Evolutionary conservation across 2,329 filamentous ascomycete species (phyloP), one percentile per base, ranked within the genome.

Genomic region (Ascochyta lentis): DNA sequence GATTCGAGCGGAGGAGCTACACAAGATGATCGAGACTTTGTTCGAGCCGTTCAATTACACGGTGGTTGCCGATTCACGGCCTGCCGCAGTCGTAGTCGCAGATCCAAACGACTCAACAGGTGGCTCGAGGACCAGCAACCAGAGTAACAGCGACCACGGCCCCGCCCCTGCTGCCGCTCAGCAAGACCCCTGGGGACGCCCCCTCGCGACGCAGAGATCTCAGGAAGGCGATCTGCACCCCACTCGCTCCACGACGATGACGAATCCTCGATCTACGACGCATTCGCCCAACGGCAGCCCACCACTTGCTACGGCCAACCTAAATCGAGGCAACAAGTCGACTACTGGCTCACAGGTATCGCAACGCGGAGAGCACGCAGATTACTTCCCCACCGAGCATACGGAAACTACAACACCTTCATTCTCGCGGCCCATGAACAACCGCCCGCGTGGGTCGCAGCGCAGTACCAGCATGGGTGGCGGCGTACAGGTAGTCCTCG

Each of bases 31-130:
- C 59, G 95, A 99, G 76, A 90, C 86, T 4, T 89, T 96, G 69
- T 99, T 98, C 72, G 88, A 90, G 73, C 91, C 93, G 0, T 99
- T 98, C 74, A 95, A 99, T 75, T 99, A 99, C 76, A 97, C 93
- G 0, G 79, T 88, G 3, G 87, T 91, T 19, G 89, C 87, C 3
- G 94, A 92, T 68, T 87, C 88, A 84, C 92, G 81, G 61, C 86
- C 67, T 23, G 61, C 63, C 10, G 62, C 61, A 24, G 57, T 73
- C 26, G 63, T 63, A 13, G 70, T 73, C 9, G 58, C 60, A 35
- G 71, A 72, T 38, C 60, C 68, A 2, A 61, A 63, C 44, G 71
- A 75, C 41, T 70, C 70, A 0, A 61, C 63, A 22, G 64, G 61
- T 24, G 65, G 61, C 45, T 74, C 73, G 10, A 66, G 70, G 26